Base-by-base conservation (phyloP, 495 filamentous ascomycete genomes). In the Aspergillus sclerotiicarbonarius region DNA sequence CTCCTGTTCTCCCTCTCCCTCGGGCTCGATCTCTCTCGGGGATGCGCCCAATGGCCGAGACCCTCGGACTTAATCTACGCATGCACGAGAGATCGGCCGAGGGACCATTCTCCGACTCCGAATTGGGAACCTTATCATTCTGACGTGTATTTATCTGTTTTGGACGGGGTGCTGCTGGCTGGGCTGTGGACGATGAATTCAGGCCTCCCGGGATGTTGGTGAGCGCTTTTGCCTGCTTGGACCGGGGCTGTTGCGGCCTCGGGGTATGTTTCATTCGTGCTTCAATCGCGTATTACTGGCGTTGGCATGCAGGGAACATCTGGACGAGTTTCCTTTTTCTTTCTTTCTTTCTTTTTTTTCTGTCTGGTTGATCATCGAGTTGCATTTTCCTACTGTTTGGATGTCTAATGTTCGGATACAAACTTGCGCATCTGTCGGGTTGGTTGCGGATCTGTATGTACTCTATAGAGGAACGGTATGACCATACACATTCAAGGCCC, bases 381-480 rank as follows among this genome's bases (percentile, higher is more conserved):
- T 66, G 66, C 62, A 70, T 71, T 69, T 71, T 68, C 64, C 60
- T 47, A 68, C 71, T 69, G 30, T 59, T 54, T 54, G 49, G 60
- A 46, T 54, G 67, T 63, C 61, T 66, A 65, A 66, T 66, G 57
- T 54, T 57, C 49, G 33, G 53, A 57, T 57, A 57, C 53, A 58
- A 15, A 31, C 21, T 49, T 25, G 41, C 19, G 56, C 56, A 33
- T 55, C 19, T 48, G 29, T 30, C 44, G 49, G 47, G 43, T 35
- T 52, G 43, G 25, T 20, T 29, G 51, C 47, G 37, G n/a, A 41
- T 41, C 37, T 41, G 37, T 41, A 41, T 41, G 37, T 41, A 41
- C 37, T 41, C 13, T 41, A 41, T 41, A 41, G 37, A 41, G 37
- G 37, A 41, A 41, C 37, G 37, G 13, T 12, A 41, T 41, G 37